Conservation (phyloP, 192 early-diverging fungal species). For the Mortierella antarctica region DNA sequence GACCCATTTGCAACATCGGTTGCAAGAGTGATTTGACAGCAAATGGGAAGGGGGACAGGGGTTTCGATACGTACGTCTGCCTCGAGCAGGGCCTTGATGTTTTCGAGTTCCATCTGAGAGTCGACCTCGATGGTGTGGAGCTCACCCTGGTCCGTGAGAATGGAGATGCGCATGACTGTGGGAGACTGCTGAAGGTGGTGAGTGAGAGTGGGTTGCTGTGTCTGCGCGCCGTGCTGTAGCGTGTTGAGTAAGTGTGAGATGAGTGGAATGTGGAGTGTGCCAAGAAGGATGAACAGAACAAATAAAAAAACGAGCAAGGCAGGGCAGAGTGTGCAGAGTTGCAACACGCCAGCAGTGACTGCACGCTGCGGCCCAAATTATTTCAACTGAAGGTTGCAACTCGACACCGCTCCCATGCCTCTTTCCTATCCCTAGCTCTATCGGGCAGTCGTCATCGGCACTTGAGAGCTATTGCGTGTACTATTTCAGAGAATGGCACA, state of each 20-base stretch:
- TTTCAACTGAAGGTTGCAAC: too few species aligned
- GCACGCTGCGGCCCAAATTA: too few species aligned
- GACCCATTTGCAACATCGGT: neutral
- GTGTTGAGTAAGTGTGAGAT: too few species aligned
- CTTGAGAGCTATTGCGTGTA: too few species aligned
- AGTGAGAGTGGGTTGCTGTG: neutral
- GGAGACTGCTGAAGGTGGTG: neutral
- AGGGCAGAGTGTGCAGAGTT: neutral
- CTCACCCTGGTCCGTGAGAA: slow-evolving; percentile 69
- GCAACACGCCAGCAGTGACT: too few species aligned
- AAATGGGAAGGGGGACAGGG: neutral
- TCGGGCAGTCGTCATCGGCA: too few species aligned
- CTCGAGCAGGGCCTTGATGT: slow-evolving; percentile 87
- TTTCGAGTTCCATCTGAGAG: slow-evolving; percentile 79
- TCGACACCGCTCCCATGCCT: too few species aligned
- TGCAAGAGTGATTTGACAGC: slow-evolving; percentile 4
- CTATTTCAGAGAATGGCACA: too few species aligned
- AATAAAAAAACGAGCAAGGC: neutral
- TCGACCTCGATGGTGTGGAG: slow-evolving; percentile 76
- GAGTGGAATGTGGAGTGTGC: too few species aligned
- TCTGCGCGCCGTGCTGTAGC: too few species aligned
- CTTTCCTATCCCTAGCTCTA: too few species aligned
- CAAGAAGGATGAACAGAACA: neutral
- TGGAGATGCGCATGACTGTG: slow-evolving; percentile 62
- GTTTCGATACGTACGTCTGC: slow-evolving; percentile 65